A percentile compares a stretch with the other conserved stretches of the same genome.
Conservation (phyloP, 768 basidiomycete genomes). For the Naganishia randhawae region DNA sequence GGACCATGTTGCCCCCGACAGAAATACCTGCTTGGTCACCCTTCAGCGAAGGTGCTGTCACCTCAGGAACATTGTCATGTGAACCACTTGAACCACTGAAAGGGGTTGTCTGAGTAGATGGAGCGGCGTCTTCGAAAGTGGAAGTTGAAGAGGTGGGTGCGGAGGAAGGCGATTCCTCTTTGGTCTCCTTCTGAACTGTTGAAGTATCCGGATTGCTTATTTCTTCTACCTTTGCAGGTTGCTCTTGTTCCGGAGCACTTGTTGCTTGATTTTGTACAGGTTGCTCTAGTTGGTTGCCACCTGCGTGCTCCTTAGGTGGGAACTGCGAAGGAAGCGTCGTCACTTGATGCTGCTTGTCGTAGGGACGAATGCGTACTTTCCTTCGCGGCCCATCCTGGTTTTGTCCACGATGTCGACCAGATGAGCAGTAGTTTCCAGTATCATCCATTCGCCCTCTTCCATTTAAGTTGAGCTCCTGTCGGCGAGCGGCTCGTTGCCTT, state of each 20-base stretch:
- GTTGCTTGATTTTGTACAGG: too few relatives aligned
- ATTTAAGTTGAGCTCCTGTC: neutral
- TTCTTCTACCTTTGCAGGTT: neutral
- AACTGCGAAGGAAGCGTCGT: neutral
- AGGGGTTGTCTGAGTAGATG: neutral
- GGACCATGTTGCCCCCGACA: neutral
- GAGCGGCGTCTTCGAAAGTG: neutral
- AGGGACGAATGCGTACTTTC: neutral
- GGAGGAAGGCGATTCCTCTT: neutral
- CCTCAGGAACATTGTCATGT: neutral
- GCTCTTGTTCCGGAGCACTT: too few relatives aligned
- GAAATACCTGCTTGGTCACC: neutral
- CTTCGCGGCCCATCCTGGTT: neutral
- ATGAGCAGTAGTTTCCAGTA: neutral
- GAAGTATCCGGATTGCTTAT: neutral
- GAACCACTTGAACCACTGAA: neutral
- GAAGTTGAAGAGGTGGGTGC: too few relatives aligned
- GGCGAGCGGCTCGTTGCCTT: neutral
- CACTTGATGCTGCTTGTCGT: neutral
- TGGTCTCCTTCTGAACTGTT: neutral
- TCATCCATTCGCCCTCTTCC: neutral
- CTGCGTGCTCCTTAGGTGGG: too few relatives aligned
- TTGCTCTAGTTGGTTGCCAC: too few relatives aligned
- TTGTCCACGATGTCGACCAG: neutral
- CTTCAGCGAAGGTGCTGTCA: neutral